Evolutionary conservation across 2,329 filamentous ascomycete species (phyloP).

Genomic region (Talaromyces sp.): DNA sequence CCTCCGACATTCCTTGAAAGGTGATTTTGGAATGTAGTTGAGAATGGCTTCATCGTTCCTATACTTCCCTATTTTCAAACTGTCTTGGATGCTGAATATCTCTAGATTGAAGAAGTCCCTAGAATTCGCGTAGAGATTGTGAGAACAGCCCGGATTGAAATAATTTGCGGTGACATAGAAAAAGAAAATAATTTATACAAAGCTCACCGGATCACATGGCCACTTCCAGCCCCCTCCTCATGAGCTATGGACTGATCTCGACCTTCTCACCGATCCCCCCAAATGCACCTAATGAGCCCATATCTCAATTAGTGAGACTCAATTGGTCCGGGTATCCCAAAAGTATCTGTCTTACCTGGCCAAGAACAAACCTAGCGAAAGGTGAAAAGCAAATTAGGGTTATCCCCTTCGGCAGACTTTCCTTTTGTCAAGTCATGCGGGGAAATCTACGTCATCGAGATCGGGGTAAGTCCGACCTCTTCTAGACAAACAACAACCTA

Average conservation of each 20-base stretch:
- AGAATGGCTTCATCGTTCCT: not conserved
- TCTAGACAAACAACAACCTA: not conserved
- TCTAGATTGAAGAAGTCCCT: no score
- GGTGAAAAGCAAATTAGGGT: not conserved
- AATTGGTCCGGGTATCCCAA: not conserved
- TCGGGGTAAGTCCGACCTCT: not conserved
- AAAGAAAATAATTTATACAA: not conserved
- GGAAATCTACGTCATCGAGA: not conserved
- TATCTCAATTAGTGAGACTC: no score
- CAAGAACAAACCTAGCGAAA: not conserved
- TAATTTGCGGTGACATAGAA: not conserved
- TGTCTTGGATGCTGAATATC: not conserved
- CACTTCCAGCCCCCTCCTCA: not conserved
- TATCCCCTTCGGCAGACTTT: not conserved
- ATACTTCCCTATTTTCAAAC: not conserved
- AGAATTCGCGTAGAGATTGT: not conserved
- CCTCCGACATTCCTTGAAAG: not conserved
- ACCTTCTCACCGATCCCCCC: not conserved
- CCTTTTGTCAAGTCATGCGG: not conserved
- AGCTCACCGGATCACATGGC: not conserved
- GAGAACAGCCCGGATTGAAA: not conserved
- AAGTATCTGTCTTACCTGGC: not conserved
- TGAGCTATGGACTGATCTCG: not conserved
- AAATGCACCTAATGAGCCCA: not conserved
- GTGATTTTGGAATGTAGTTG: not conserved